Evolutionary conservation across 2,329 filamentous ascomycete species (phyloP), one percentile per base, ranked within the genome.

Genomic region (Aspergillus hiratsukae): DNA sequence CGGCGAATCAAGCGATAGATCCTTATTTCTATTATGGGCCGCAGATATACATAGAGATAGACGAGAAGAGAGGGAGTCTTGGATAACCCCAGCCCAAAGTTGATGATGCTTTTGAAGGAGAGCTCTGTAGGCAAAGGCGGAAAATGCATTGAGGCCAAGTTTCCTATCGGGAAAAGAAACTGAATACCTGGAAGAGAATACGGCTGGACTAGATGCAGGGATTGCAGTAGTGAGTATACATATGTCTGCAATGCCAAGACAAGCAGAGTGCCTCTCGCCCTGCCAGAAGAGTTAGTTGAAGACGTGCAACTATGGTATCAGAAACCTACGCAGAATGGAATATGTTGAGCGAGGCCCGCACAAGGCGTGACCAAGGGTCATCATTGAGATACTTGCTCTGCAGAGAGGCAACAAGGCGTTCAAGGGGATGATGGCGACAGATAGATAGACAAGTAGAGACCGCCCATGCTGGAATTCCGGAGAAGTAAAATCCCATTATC

Each of bases 201-300:
- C 28, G 69, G 56, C 23, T 71, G 71, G 19, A 78, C 61, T 21
- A 78, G 66, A 41, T 74, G 72, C 28, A 78, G 70, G 21, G 71
- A 71, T 58, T 78, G 76, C 19, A 78, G 65, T 17, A 76, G 57
- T 23, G 75, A 74, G 55, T 75, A 76, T 66, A 77, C 72, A 55
- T 77, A 73, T 27, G 72, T 66, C 58, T 77, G 75, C 50, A 75
- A 67, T 28, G 75, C 71, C 9, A 77, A 56, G 17, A 73, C 61
- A 50, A 75, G 72, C 37, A 76, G 61, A 2, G 64, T 63, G 25
- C 68, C 65, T 60, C 69, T 68, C 23, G 70, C 58, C 35, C 76
- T 78, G 46, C 3, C 28, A 31, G 27, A 17, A 53, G n/a, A 27
- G 48, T 70, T 51, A 69, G 66, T 46, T 49, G 57, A 23, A 29